Evolutionary conservation across 164 flowering plant genomes (phyloP), one percentile per base, ranked within the genome.

Genomic region (Amborella trichopoda): DNA sequence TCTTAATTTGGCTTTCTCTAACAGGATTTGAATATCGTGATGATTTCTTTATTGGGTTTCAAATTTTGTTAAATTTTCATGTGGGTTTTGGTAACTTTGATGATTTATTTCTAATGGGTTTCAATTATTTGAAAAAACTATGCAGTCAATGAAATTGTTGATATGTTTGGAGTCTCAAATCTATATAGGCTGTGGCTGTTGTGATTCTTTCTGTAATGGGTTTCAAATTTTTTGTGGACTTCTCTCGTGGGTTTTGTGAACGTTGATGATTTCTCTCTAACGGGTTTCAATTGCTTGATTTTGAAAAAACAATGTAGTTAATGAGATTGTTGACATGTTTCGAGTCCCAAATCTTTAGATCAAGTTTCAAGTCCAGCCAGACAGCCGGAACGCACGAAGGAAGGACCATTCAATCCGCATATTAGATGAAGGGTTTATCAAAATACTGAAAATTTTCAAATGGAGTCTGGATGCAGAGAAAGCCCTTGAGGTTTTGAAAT

Each of bases 401-500:
- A 68, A 40, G 30, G 56, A 60, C 28, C 60, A 60, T 2, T 67
- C 83, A 0, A 59, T 60, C 33, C 71, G 96, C 50, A 55, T 53
- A 26, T 58, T 91, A 61, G 94, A 81, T 55, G 93, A 87, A 67
- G 70, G 99, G 50, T 91, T 91, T 56, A 72, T 78, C n/a, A 71
- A 90, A 65, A 91, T 91, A 42, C 64, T 91, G 77, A 91, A 82
- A 54, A 91, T 91, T 49, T 91, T 91, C 66, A 91, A 87, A 61
- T 87, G 99, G 99, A 96, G 96, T 0, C 78, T 86, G 11, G 99
- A 91, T 65, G 81, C 99, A 0, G 99, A 87, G 51, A 87, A 75
- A 71, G 99, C 99, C 2, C 24, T 91, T 57, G 93, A 91, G 67
- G 94, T 91, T 37, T 69, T 91, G 0, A 75, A 75, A 71, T 18